Conservation (phyloP, 345 rosid species). For the Pugionium cornutum region DNA sequence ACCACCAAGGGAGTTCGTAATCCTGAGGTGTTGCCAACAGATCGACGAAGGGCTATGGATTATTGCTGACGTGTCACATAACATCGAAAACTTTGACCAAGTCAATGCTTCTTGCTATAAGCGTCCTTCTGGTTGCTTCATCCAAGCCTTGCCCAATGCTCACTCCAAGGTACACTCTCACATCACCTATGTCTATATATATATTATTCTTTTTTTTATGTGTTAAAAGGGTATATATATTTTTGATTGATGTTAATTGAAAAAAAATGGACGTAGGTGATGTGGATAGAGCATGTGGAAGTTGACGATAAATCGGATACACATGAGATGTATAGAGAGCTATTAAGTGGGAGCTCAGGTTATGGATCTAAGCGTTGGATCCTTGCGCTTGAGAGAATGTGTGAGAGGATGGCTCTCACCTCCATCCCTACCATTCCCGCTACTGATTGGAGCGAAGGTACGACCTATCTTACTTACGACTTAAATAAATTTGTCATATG, state of each 20-base stretch:
- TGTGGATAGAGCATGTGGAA: constrained; percentile 83
- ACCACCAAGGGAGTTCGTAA: constrained; percentile 59
- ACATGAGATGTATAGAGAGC: constrained; percentile 56
- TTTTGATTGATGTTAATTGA: no score
- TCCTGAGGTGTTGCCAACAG: constrained; percentile 64
- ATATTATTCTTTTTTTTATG: no score
- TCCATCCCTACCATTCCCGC: constrained; percentile 12
- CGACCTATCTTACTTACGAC: not conserved
- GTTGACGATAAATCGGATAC: constrained; percentile 55
- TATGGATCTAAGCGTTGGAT: constrained; percentile 74
- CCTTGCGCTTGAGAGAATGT: constrained; percentile 53
- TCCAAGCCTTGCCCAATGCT: constrained; percentile 56
- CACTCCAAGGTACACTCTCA: constrained; percentile 55
- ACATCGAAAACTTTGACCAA: constrained; percentile 15
- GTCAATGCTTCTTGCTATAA: constrained; percentile 44
- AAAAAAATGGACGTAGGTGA: constrained; percentile 45
- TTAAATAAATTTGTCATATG: no score
- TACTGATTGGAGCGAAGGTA: constrained; percentile 47
- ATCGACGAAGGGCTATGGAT: constrained; percentile 61
- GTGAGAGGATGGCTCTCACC: constrained; percentile 55
- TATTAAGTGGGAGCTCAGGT: constrained; percentile 44
- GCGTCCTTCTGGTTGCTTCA: constrained; percentile 86
- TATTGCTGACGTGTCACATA: constrained; percentile 60
- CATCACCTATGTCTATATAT: no score
- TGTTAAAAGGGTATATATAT: no score